Evolutionary conservation across 2,329 filamentous ascomycete genomes (phyloP).

Genomic region (Ilyonectria mors-panacis): DNA sequence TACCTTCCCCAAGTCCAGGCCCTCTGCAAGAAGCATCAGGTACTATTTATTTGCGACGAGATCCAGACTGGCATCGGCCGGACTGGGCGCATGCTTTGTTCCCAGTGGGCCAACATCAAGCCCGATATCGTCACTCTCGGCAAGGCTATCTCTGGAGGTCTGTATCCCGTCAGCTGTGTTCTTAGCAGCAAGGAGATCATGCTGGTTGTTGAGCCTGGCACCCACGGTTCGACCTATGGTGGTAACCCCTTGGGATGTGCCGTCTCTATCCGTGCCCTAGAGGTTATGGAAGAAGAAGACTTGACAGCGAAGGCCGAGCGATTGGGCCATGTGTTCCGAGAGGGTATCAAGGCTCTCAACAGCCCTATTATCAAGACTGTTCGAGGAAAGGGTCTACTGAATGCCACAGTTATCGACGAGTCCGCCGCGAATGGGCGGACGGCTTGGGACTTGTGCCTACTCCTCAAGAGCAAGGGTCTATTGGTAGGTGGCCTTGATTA

Average conservation of each 20-base stretch:
- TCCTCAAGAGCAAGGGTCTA: slow-evolving; percentile 95
- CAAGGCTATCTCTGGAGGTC: slow-evolving; percentile 97
- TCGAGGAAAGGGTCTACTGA: slow-evolving; percentile 93
- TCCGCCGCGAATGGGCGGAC: slow-evolving; percentile 85
- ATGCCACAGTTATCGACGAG: slow-evolving; percentile 97
- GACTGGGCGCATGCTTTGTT: slow-evolving; percentile 93
- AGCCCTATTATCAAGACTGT: slow-evolving; percentile 86
- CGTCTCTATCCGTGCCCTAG: slow-evolving; percentile 93
- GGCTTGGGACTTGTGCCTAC: slow-evolving; percentile 96
- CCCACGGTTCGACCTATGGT: slow-evolving; percentile 96
- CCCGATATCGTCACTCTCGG: slow-evolving; percentile 94
- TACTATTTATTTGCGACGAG: slow-evolving; percentile 96
- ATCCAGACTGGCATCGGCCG: slow-evolving; percentile 98
- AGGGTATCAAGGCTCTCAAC: slow-evolving; percentile 81
- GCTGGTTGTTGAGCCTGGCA: slow-evolving; percentile 95
- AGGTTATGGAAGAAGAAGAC: slow-evolving; percentile 92
- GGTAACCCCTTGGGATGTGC: slow-evolving; percentile 98
- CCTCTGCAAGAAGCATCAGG: slow-evolving; percentile 95
- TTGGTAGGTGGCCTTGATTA: slow-evolving; percentile 72
- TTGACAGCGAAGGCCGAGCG: slow-evolving; percentile 86
- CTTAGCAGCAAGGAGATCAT: slow-evolving; percentile 91
- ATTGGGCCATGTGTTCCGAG: slow-evolving; percentile 86
- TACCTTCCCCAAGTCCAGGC: slow-evolving; percentile 86
- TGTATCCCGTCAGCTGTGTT: slow-evolving; percentile 97
- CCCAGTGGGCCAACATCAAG: slow-evolving; percentile 94